A percentile compares a stretch with the other conserved stretches of the same genome.
Conservation (phyloP, 2,329 filamentous ascomycete species). For the Pestalotiopsis sp. region DNA sequence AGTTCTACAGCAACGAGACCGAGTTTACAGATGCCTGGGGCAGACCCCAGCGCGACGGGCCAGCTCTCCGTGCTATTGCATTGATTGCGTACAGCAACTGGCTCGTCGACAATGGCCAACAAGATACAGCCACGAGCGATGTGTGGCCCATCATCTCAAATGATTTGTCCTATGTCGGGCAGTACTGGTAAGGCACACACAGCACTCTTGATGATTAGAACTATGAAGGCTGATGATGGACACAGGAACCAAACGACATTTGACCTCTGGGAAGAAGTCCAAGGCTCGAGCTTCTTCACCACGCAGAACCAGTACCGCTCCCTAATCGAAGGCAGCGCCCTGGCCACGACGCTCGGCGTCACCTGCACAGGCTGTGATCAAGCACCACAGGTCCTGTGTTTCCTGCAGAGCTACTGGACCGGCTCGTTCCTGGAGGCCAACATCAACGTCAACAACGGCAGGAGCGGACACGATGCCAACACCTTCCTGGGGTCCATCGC, state of each 20-base stretch:
- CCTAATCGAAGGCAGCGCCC: constrained; percentile 45
- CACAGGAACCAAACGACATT: constrained; percentile 52
- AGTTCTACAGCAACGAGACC: constrained; percentile 53
- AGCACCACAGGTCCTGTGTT: constrained; percentile 53
- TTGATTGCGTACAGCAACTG: constrained; percentile 56
- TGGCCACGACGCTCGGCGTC: constrained; percentile 50
- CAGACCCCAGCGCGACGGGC: constrained; percentile 61
- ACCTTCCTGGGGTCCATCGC: constrained; percentile 49
- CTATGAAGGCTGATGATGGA: too few relatives aligned
- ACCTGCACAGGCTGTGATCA: constrained; percentile 52
- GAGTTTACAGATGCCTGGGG: constrained; percentile 56
- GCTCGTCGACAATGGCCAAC: constrained; percentile 47
- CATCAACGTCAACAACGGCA: constrained; percentile 43
- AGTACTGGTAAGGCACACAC: too few relatives aligned
- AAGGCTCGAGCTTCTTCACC: constrained; percentile 61
- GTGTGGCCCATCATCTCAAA: constrained; percentile 59
- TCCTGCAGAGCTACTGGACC: constrained; percentile 60
- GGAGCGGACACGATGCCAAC: constrained; percentile 59
- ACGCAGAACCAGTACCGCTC: constrained; percentile 57
- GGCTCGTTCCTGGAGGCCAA: constrained; percentile 57
- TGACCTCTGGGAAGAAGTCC: constrained; percentile 64
- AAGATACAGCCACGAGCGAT: constrained; percentile 39
- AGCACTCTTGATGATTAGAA: too few relatives aligned
- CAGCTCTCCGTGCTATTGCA: constrained; percentile 59
- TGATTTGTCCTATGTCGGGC: constrained; percentile 57